Evolutionary conservation across 148 eudicot genomes (phyloP), one percentile per base, ranked within the genome.

Genomic region (Drosera capensis): DNA sequence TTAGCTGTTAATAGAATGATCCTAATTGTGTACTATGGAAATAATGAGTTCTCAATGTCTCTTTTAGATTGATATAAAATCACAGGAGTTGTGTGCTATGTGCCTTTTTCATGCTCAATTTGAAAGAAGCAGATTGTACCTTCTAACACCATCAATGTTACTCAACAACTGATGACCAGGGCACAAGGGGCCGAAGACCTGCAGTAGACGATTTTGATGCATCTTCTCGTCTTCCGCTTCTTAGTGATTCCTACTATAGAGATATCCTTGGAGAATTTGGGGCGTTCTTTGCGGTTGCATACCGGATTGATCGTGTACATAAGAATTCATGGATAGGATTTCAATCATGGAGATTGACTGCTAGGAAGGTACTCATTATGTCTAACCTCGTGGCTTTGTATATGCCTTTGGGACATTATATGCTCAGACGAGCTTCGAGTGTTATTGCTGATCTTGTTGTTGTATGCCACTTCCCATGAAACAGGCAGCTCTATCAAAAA

Each of bases 261-360:
- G 82, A 90, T 43, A 42, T 57, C 36, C 74, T 90, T 31, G 84
- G 82, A 54, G 97, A 84, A 57, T 62, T 64, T 40, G 97, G 97
- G 53, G 93, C 87, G 29, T 84, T 80, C 48, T 75, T 90, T 46
- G 87, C 95, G 14, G 73, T 90, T 25, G 92, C 87, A 49, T 61
- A 80, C 65, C 66, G 81, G 51, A 62, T 90, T 49, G 97, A 90
- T 36, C 81, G 85, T 22, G 56, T 80, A 24, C 97, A 90, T 64
- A 90, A 69, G 54, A 90, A 90, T 66, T 75, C 95, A 25, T 90
- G 97, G 97, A 90, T 90, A 57, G 97, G 97, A 35, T 90, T 84
- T 59, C 94, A 80, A 24, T 90, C 87, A n/a, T 90, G 97, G 97
- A 71, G 97, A 73, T 73, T 71, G 56, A 75, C 79, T 20, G 95